Evolutionary conservation across 179 eudicot genomes (phyloP), one percentile per base, ranked within the genome.

Genomic region (Beta lomatogona): DNA sequence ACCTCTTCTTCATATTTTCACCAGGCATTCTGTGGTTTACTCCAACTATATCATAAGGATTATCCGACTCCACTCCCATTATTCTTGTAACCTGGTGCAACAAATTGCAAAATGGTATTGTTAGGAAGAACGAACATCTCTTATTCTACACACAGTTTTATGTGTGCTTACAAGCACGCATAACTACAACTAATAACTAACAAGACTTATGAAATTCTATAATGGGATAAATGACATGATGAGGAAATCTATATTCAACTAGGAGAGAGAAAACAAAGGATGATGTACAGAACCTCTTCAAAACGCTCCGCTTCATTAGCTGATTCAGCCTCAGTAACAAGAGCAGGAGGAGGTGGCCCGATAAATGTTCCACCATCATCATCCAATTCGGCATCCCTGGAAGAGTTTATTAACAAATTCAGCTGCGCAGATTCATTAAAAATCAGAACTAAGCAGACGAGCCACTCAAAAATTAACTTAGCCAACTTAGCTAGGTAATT

Each of bases 341-440:
- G 75, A 82, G 98, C 97, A 85, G 98, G 97, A 80, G 98, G 99
- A 63, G 99, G 90, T 80, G 99, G 99, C 58, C 99, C 99, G 48
- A 95, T 88, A 82, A 95, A 92, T 21, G 81, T 66, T 77, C 66
- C 95, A 87, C 79, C 70, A 71, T 91, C 97, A 46, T 86, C 88
- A 65, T 85, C 96, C 85, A 90, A 76, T 83, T 95, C 98, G 68
- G 92, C 94, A 45, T 92, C 94, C 86, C 99, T 95, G 80, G 63
- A 86, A 85, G 48, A 6, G 18, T 67, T 64, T 50, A 73, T 55
- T 12, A 57, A 53, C 25, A 58, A 64, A 22, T 21, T 46, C 67
- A 81, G 53, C 53, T 52, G 70, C 19, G 48, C 15, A 44, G 21
- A 75, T 68, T 9, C 28, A 36, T 57, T 15, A 58, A 57, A 79